These are phyloP conservation scores for Fusarium sp. DNA, from an alignment of 2,329 filamentous ascomycete genomes.

Conservation along the genomic window DNA sequence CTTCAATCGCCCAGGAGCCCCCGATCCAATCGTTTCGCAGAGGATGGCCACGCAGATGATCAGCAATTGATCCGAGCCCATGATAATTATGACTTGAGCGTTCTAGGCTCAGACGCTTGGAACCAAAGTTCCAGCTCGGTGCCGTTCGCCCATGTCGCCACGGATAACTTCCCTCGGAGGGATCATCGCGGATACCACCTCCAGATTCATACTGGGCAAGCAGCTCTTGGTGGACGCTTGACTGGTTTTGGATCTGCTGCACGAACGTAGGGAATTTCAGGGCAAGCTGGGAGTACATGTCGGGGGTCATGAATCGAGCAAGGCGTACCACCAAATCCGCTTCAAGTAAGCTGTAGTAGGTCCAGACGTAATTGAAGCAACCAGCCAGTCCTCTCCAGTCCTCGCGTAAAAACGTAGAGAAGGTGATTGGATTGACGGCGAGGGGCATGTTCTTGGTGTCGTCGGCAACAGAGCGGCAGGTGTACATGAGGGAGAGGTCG, in stretches of 20 bases:
- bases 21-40: neutral
- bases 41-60: neutral
- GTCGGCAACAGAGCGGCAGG: conserved; percentile 13
- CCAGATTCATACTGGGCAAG: neutral
- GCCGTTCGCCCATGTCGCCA: neutral
- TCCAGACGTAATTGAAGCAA: conserved; percentile 1
- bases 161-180: too few species aligned
- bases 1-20: neutral
- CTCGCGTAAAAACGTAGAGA: conserved; percentile 19
- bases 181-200: too few species aligned
- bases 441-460: conserved; percentile 12
- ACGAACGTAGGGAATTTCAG: neutral
- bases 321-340: neutral
- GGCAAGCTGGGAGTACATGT: neutral
- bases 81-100: too few species aligned
- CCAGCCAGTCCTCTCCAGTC: neutral
- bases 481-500: conserved; percentile 27
- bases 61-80: too few species aligned
- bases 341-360: neutral
- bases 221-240: neutral
- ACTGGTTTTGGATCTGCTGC: neutral
- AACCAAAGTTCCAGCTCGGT: neutral
- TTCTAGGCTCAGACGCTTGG: too few species aligned
- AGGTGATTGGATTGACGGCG: conserved; percentile 4
- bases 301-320: neutral